phyloP scores from a whole-genome alignment of 345 rosid species.

The Lepidium sativum region DNA sequence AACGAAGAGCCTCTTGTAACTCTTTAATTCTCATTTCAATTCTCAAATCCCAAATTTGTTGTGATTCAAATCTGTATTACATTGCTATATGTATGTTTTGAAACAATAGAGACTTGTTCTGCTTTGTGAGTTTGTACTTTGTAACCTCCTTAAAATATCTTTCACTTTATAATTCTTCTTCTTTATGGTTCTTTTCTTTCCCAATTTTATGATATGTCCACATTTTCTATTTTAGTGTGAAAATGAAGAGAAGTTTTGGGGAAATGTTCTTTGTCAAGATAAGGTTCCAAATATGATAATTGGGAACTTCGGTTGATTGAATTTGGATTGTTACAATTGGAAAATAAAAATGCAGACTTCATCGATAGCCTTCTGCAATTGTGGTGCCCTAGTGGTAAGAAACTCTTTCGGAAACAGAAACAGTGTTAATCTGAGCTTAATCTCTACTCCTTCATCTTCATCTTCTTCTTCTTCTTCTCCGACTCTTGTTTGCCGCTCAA shows the following conservation, averaged over 20 bases:
- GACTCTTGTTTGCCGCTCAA: constrained; percentile 15
- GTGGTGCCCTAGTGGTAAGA: constrained; percentile 20
- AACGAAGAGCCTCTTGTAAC: constrained; percentile 34
- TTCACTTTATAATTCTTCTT: background rate
- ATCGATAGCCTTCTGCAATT: constrained; percentile 13
- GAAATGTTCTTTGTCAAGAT: background rate
- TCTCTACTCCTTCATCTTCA: constrained; percentile 3
- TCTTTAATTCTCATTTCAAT: constrained; percentile 20
- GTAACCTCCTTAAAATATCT: background rate
- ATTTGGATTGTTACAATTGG: background rate
- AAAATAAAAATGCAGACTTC: constrained; percentile 12
- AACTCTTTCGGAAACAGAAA: constrained; percentile 3
- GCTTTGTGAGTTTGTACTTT: background rate
- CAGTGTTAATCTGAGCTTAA: background rate
- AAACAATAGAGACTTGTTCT: constrained; percentile 2
- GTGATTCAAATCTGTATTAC: background rate
- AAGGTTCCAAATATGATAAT: background rate
- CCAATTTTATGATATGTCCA: background rate
- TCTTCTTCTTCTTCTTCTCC: constrained; percentile 8
- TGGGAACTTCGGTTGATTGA: background rate
- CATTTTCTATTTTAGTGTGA: no score
- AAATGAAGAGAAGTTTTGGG: no score
- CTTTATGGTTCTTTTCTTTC: background rate
- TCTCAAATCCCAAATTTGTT: background rate
- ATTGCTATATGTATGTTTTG: background rate